Evolutionary conservation across 1,139 yeast species (phyloP), one percentile per base, ranked within the genome.

Genomic region (Nematodospora anomalae): DNA sequence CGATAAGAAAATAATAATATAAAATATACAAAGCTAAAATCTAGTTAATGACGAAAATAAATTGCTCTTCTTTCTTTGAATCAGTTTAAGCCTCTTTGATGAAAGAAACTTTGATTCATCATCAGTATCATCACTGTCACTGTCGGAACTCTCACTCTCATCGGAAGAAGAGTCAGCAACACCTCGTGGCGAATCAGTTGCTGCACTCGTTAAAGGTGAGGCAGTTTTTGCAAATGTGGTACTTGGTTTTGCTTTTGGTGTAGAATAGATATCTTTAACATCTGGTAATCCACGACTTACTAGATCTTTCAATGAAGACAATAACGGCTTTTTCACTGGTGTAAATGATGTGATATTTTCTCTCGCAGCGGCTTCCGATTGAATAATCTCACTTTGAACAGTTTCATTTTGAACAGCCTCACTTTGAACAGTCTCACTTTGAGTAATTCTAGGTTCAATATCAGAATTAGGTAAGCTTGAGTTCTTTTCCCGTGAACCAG

Each of bases 251-350:
- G 21, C 7, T 4, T 10, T 18, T 18, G 21, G 21, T 18, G 21
- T 8, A 6, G 21, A 26, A 14, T 26, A 26, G 9, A 28, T 27
- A 29, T 79, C 85, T 38, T 64, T 70, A 2, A 80, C 85, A 16
- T 76, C 84, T 2, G 87, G 87, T 12, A 80, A 72, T 2, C 85
- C 86, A 41, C 79, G 62, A 16, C 67, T 34, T 1, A 72, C 80
- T 37, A 80, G 61, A 42, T 79, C 83, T n/a, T 73, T 71, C 28
- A 80, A 58, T 0, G 83, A 76, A 14, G 76, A 72, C 36, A 80
- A 62, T 1, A 52, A 41, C 1, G 68, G 67, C 30, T 52, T 60
- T 29, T 52, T 46, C n/a, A 51, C 25, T 11, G 32, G 23, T 3
- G 32, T 27, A 4, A 23, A 16, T 11, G 11, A 11, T 16, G 24